Base-by-base conservation (phyloP, 176 grass and related monocot genomes). In the Elymus sibiricus region DNA sequence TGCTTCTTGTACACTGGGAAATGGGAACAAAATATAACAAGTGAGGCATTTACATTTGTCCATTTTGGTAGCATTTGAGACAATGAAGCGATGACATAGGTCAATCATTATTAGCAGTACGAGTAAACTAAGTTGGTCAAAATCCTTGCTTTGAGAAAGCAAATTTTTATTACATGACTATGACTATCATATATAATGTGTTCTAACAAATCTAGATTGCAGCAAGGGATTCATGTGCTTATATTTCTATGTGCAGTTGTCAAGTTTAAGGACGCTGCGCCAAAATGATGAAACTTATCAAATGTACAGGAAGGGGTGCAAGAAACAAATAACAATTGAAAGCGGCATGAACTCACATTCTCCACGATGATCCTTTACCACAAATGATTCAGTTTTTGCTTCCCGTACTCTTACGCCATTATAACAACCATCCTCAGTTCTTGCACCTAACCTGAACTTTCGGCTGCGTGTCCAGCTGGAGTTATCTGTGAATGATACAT, bases 321-420 rank as follows among this genome's bases (percentile, higher is more conserved):
- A 79, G 10, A 64, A 85, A 74, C 3, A 65, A 68, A 82, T 46
- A 85, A 74, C 40, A 38, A 25, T 67, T 91, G 14, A 80, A 82
- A 66, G 53, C 31, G 43, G 43, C 58, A 75, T 32, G 72, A 70
- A 95, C 93, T 95, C 86, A 95, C 96, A 89, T 86, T 98, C 96
- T 84, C 96, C 96, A 80, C 93, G 96, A 78, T 98, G 96, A 65
- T 98, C 96, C 82, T 98, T 99, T 42, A 98, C 93, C 84, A 94
- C 79, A 86, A 98, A 98, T 55, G 93, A 79, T 61, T 95, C 93
- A 8, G 91, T 90, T 78, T 88, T 92, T 77, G 96, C 96, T 90
- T 98, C 96, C 62, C 38, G 87, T 82, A 98, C 88, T 85, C 94
- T 89, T 81, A 88, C 38, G 9, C 96, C 90, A 39, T 91, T 94